Evolutionary conservation across 2,329 filamentous ascomycete genomes (phyloP).

Genomic region (Pseudocercospora fuligena): DNA sequence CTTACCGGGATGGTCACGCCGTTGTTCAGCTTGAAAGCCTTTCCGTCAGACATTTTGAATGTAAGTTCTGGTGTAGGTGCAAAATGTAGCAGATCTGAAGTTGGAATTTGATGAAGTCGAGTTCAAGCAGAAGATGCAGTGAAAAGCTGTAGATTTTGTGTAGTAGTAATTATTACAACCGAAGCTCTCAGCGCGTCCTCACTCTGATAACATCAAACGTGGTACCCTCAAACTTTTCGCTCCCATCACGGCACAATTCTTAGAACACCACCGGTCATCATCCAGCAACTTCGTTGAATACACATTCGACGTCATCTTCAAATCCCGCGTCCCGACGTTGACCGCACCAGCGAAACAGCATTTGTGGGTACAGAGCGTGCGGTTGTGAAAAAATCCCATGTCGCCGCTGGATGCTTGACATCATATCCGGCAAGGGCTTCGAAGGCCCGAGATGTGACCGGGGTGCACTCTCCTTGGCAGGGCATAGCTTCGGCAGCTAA

Average conservation of each 20-base stretch:
- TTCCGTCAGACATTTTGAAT: conserved; percentile 60
- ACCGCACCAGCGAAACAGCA: conserved; percentile 7
- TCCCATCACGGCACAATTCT: conserved; percentile 1
- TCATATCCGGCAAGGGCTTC: not conserved
- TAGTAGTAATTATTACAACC: not conserved
- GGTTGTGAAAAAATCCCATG: not conserved
- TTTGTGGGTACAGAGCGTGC: conserved; percentile 8
- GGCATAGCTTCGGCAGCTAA: conserved; percentile 9
- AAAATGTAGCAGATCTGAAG: not conserved
- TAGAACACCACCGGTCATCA: conserved; percentile 7
- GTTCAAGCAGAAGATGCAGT: too few species aligned
- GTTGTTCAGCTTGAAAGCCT: conserved; percentile 60
- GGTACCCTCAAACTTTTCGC: conserved; percentile 15
- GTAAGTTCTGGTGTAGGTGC: not conserved
- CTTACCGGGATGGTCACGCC: conserved; percentile 61
- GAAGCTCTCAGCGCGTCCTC: not conserved
- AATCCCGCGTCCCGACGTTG: conserved; percentile 6
- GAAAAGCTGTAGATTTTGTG: not conserved
- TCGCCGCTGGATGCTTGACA: not conserved
- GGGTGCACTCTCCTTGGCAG: not conserved
- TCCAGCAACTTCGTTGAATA: conserved; percentile 6
- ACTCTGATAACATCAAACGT: conserved; percentile 12
- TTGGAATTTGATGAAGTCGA: too few species aligned
- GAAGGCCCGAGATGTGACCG: conserved; percentile 3
- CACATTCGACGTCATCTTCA: conserved; percentile 9